A percentile compares a stretch with the other conserved stretches of the same genome.
phyloP scores from a whole-genome alignment of 495 filamentous ascomycete genomes.

The Bathelium albidoporum region DNA sequence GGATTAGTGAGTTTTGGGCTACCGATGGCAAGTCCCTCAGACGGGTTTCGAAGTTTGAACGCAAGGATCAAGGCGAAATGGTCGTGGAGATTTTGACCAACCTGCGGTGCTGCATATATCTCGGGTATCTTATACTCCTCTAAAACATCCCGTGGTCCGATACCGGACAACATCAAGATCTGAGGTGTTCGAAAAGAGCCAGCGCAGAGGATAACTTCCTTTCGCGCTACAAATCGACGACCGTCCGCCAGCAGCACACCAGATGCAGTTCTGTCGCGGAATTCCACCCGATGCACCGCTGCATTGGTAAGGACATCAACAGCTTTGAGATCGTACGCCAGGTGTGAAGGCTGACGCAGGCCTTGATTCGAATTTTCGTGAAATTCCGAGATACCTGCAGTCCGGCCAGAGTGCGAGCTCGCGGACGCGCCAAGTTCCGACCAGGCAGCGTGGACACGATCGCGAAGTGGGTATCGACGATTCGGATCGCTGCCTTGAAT shows the following conservation, averaged over 20 bases:
- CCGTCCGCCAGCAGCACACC: neutral
- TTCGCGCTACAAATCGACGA: conserved; percentile 8
- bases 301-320: neutral
- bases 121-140: conserved; percentile 13
- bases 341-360: neutral
- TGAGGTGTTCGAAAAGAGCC: conserved; percentile 29
- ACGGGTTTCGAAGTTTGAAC: neutral
- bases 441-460: neutral
- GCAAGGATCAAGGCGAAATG: conserved; percentile 5
- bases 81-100: conserved; percentile 27
- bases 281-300: neutral
- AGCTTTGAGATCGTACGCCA: neutral
- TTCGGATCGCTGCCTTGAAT: neutral
- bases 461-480: neutral
- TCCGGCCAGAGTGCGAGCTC: neutral
- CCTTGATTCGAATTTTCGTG: neutral
- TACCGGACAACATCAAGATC: conserved; percentile 24
- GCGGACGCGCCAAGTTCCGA: neutral
- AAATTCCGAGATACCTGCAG: neutral
- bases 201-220: conserved; percentile 49
- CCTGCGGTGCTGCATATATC: conserved; percentile 10
- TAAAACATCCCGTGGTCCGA: conserved; percentile 16
- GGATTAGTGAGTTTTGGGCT: neutral
- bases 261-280: neutral
- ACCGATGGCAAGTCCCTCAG: neutral